Base-by-base conservation (phyloP, 441 rosid species). In the Mallotus japonicus region DNA sequence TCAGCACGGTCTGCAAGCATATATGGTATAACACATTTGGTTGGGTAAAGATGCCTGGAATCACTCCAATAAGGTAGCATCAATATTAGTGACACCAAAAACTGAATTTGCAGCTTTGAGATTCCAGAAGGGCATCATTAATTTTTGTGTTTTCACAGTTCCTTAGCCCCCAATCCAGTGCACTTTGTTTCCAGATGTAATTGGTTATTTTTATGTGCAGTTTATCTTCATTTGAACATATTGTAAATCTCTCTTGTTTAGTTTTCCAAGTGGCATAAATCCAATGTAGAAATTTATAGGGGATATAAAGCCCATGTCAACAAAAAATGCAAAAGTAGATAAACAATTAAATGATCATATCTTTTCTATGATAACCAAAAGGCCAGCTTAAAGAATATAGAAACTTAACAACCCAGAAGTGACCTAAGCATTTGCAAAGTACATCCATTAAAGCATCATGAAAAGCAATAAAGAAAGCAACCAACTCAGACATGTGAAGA, bases 401-500 rank as follows among this genome's bases (percentile, higher is more conserved):
- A 65, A 70, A 55, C 37, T 24, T 17, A 51, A 56, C 14, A 42
- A 42, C 13, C 51, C 54, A 57, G 59, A 42, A 59, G 59, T 53
- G 6, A 15, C 42, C 34, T 9, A 34, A 60, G 58, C 47, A 19
- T 50, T 62, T 13, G 50, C 16, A 16, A 50, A 10, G 53, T 71
- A 24, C 24, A 47, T 6, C 6, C 24, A 37, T 34, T 53, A 55
- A 72, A 22, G 50, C 22, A 20, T 8, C 20, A 54, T 53, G 32
- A 9, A 61, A 32, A 62, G 55, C 24, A 53, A 22, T 62, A 20
- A 68, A 62, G 62, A 22, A 50, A 20, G n/a, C 37, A 65, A 42
- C 49, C 55, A 60, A 56, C 58, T 69, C 17, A 50, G 63, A 34
- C 37, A 56, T 16, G n/a, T 32, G 59, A 60, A 66, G 50, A 8